Conservation (phyloP, 495 filamentous ascomycete species). For the Cenococcum geophilum region DNA sequence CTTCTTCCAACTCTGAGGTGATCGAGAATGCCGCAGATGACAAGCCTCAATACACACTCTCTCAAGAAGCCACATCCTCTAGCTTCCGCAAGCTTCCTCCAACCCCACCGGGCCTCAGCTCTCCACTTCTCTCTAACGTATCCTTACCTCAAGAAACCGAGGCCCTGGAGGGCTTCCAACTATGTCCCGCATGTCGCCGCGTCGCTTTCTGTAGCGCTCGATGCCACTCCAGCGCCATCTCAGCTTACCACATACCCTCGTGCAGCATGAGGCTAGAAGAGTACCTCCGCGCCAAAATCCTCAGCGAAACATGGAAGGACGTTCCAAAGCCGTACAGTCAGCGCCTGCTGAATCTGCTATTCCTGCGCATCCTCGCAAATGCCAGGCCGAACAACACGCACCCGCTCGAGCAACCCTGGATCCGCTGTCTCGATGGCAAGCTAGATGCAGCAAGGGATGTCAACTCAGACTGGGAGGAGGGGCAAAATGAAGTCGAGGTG, state of each 20-base stretch:
- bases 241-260: neutral
- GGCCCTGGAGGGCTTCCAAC: conserved; percentile 9
- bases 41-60: neutral
- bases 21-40: neutral
- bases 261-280: conserved; percentile 7
- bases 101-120: neutral
- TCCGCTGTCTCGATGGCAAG: conserved; percentile 1
- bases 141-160: too few species aligned
- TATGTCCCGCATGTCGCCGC: conserved; percentile 9
- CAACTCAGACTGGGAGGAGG: neutral
- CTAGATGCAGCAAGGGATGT: neutral
- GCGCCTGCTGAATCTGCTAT: neutral
- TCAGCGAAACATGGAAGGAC: neutral
- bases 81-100: neutral
- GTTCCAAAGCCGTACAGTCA: neutral
- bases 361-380: conserved; percentile 1
- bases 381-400: neutral
- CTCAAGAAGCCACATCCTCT: neutral
- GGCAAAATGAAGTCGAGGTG: neutral
- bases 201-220: conserved; percentile 2
- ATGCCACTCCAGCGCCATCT: conserved; percentile 2
- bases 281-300: neutral
- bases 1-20: neutral
- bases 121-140: neutral
- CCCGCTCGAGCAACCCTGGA: conserved; percentile 5